These are phyloP conservation scores for Sanghuangporus baumii DNA, from an alignment of 1,284 basidiomycete genomes.

Conservation along the genomic window DNA sequence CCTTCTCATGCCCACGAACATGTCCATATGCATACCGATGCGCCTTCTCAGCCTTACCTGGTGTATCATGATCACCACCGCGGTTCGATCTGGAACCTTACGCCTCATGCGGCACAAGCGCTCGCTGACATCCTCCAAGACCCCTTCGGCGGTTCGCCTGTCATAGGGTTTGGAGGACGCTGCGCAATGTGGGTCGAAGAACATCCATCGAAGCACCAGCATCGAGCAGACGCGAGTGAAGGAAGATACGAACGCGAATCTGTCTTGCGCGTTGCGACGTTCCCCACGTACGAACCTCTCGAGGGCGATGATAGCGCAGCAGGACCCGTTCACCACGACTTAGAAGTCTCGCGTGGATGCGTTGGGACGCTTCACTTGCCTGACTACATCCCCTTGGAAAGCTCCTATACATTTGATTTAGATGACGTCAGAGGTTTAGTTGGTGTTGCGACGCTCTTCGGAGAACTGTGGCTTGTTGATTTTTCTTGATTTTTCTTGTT, in stretches of 20 bases:
- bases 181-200: constrained; percentile 17
- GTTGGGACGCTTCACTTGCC: constrained; percentile 10
- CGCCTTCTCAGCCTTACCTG: not conserved
- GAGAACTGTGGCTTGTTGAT: constrained; percentile 14
- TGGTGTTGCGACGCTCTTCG: constrained; percentile 7
- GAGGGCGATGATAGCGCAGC: not conserved
- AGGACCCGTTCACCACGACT: not conserved
- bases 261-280: constrained; percentile 10
- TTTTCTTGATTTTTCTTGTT: not conserved
- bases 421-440: constrained; percentile 14
- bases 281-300: constrained; percentile 9
- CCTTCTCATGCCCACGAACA: too few species aligned
- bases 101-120: not conserved
- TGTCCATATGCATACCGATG: not conserved
- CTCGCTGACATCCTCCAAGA: constrained; percentile 9
- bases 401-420: constrained; percentile 13
- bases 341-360: constrained; percentile 5
- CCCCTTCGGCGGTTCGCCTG: constrained; percentile 10
- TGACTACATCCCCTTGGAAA: constrained; percentile 2
- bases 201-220: not conserved
- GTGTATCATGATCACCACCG: not conserved
- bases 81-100: not conserved
- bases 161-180: constrained; percentile 14
- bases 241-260: not conserved
- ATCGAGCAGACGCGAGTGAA: not conserved